These are phyloP conservation scores for Termitomyces sp. DNA, from an alignment of 1,284 basidiomycete species.

Conservation along the genomic window DNA sequence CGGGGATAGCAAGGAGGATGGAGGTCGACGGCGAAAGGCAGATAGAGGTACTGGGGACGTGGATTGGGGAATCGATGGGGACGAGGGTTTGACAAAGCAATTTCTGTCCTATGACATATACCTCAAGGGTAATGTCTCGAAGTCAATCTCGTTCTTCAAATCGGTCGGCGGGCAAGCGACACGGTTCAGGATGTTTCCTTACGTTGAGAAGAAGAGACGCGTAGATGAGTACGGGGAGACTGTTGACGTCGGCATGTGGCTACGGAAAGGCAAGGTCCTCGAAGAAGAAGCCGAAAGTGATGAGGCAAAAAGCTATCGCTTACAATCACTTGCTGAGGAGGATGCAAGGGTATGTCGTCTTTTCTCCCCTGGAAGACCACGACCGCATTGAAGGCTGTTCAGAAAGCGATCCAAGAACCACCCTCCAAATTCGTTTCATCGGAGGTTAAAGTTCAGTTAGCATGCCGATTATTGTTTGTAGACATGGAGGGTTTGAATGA, in stretches of 20 bases:
- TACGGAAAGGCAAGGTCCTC: slow-evolving; percentile 82
- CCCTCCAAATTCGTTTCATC: slow-evolving; percentile 90
- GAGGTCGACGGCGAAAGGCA: slow-evolving; percentile 33
- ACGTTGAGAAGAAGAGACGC: slow-evolving; percentile 86
- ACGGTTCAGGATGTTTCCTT: slow-evolving; percentile 96
- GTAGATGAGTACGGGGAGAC: slow-evolving; percentile 97
- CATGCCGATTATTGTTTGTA: slow-evolving; percentile 84
- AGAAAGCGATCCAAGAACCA: slow-evolving; percentile 74
- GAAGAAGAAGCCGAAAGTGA: slow-evolving; percentile 85
- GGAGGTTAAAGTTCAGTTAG: slow-evolving; percentile 69
- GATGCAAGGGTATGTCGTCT: slow-evolving; percentile 61
- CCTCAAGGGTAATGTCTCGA: slow-evolving; percentile 88
- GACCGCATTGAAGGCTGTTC: background rate
- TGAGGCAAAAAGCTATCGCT: slow-evolving; percentile 71
- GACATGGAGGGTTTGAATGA: slow-evolving; percentile 97
- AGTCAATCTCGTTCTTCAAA: slow-evolving; percentile 82
- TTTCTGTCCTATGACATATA: slow-evolving; percentile 93
- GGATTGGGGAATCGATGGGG: slow-evolving; percentile 69
- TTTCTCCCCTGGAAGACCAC: background rate
- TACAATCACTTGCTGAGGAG: slow-evolving; percentile 69
- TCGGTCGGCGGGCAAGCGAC: slow-evolving; percentile 60
- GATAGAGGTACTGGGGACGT: slow-evolving; percentile 49
- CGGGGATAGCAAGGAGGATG: slow-evolving; percentile 17
- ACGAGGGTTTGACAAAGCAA: slow-evolving; percentile 68
- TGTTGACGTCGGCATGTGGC: slow-evolving; percentile 91